A percentile compares a stretch with the other conserved stretches of the same genome.
These are phyloP conservation scores for Shiraia sp. DNA, from an alignment of 2,329 filamentous ascomycete genomes.

Conservation along the genomic window DNA sequence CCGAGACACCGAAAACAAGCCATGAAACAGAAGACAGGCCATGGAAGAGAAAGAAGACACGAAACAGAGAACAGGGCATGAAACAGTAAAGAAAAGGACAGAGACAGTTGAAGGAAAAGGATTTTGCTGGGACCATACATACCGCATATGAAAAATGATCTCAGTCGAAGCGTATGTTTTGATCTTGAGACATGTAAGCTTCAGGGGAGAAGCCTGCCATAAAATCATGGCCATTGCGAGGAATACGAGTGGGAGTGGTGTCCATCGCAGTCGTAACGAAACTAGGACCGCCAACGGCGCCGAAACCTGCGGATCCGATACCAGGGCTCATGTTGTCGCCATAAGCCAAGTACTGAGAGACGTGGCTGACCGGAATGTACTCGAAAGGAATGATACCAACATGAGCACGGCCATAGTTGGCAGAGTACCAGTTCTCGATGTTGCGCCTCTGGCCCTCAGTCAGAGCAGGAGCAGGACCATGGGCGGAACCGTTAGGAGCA, in stretches of 20 bases:
- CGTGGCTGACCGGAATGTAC: constrained; percentile 29
- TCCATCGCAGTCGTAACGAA: constrained; percentile 4
- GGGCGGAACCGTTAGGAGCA: too few relatives aligned
- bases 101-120: not conserved
- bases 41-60: constrained; percentile 6
- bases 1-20: constrained; percentile 12
- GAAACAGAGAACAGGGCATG: not conserved
- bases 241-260: constrained; percentile 14
- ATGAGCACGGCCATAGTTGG: constrained; percentile 21
- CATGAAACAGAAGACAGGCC: too few relatives aligned
- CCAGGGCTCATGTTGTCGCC: constrained; percentile 6
- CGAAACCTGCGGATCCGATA: constrained; percentile 14
- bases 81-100: not conserved
- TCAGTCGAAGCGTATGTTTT: not conserved
- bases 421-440: constrained; percentile 29
- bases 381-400: constrained; percentile 29
- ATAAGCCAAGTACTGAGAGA: constrained; percentile 24
- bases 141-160: not conserved
- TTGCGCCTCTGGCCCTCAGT: constrained; percentile 24
- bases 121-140: not conserved
- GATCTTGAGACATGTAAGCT: too few relatives aligned
- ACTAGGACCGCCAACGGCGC: constrained; percentile 27
- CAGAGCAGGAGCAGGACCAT: constrained; percentile 10
- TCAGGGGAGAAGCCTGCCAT: too few relatives aligned
- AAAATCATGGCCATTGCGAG: constrained; percentile 3